Evolutionary conservation across 176 grass and related monocot species (phyloP), one percentile per base, ranked within the genome.

Genomic region (Aegilops umbellulata): DNA sequence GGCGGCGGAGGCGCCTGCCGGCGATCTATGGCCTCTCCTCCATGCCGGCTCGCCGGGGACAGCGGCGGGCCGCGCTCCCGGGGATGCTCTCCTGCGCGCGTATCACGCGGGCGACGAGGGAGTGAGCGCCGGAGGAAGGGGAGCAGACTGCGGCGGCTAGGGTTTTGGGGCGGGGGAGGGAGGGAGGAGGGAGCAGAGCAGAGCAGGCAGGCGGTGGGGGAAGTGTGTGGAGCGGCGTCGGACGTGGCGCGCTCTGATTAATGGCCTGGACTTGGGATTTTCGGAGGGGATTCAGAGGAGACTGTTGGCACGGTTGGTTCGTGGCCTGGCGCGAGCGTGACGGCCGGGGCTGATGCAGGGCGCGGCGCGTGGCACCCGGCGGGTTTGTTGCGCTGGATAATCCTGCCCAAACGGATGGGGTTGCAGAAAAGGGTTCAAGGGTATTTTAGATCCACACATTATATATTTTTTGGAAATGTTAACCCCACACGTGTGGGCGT

Each of bases 11-110:
- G 66, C 44, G 60, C 76, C 36, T 62, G 4, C 46, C 47, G 69
- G 23, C 81, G 85, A 91, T 84, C 81, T 87, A 91, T 91, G 89
- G 81, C 89, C 89, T 84, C 85, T 91, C 80, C 68, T 91, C 69
- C 89, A 84, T 87, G 76, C 7, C 58, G 67, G 44, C 57, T 6
- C 22, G 47, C 80, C 80, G 44, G 53, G 19, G 57, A 80, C 47
- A 24, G 75, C 42, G 71, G 60, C 5, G 8, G 1, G 42, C 7
- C 47, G 36, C 57, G 47, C 14, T 22, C 29, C 9, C 62, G 12
- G 29, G 41, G 26, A 60, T 24, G 85, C 24, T 67, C 58, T 10
- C 10, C 57, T 34, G 60, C 44, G 15, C 30, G 46, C 32, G 67
- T 60, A 46, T 80, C 84, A 65, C 34, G 60, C 30, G 30, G 74